A percentile compares a stretch with the other conserved stretches of the same genome.
These are phyloP conservation scores for Exophiala sideris DNA, from an alignment of 2,329 filamentous ascomycete species.

Conservation along the genomic window DNA sequence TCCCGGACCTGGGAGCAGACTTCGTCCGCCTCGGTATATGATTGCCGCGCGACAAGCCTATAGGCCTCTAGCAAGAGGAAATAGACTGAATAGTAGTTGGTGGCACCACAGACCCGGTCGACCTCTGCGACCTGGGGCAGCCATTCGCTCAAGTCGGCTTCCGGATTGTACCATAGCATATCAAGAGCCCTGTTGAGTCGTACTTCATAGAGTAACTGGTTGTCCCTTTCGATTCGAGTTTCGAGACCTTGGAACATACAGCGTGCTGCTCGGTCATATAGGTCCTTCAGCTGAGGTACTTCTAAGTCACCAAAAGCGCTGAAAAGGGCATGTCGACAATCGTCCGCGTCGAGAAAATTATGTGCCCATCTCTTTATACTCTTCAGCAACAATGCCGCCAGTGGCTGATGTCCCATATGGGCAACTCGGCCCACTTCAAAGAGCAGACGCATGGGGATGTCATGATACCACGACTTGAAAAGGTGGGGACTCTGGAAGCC, in stretches of 20 bases:
- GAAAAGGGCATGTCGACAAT: constrained; percentile 19
- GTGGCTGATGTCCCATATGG: constrained; percentile 11
- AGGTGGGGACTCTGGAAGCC: constrained; percentile 17
- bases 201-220: constrained; percentile 19
- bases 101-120: constrained; percentile 10
- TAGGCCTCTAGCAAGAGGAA: constrained; percentile 22
- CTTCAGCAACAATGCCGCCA: constrained; percentile 9
- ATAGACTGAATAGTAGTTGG: constrained; percentile 15
- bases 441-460: constrained; percentile 22
- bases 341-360: constrained; percentile 10
- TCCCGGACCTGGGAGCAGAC: constrained; percentile 9
- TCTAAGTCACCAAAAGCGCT: constrained; percentile 17
- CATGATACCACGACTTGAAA: constrained; percentile 25
- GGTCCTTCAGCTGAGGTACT: constrained; percentile 9
- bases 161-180: constrained; percentile 19
- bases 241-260: constrained; percentile 19
- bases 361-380: constrained; percentile 16
- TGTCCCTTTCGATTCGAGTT: constrained; percentile 17
- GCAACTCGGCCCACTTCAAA: constrained; percentile 21
- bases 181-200: constrained; percentile 22
- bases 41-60: constrained; percentile 13
- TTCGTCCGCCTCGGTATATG: constrained; percentile 6
- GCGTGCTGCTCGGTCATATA: constrained; percentile 17
- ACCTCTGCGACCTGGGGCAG: constrained; percentile 14
- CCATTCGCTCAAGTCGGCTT: constrained; percentile 17